A percentile compares a stretch with the other conserved stretches of the same genome.
These are phyloP conservation scores for Lagerstroemia speciosa DNA, from an alignment of 345 rosid species.

Conservation along the genomic window DNA sequence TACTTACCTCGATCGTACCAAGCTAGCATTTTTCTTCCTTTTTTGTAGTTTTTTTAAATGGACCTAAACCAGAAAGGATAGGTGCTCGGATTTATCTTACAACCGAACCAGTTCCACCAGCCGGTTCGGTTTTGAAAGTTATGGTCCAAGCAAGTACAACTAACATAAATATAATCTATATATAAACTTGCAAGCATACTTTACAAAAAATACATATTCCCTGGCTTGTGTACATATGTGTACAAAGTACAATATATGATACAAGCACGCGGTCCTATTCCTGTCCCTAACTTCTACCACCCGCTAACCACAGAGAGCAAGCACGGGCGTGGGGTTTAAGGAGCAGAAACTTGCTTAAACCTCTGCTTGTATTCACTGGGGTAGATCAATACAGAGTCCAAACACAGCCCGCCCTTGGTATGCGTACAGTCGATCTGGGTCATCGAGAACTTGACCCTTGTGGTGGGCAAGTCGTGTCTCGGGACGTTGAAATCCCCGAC, in stretches of 20 bases:
- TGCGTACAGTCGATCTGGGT: constrained; percentile 97
- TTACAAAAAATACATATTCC: not conserved
- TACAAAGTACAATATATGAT: not conserved
- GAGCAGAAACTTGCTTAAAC: constrained; percentile 44
- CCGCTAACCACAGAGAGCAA: not conserved
- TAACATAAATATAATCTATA: too few relatives aligned
- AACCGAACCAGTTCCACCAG: too few relatives aligned
- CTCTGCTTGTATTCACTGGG: constrained; percentile 53
- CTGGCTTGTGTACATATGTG: not conserved
- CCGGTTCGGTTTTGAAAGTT: too few relatives aligned
- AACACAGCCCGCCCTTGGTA: constrained; percentile 91
- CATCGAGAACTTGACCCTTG: constrained; percentile 68
- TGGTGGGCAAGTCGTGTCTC: constrained; percentile 15
- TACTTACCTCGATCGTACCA: too few relatives aligned
- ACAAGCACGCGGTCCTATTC: not conserved
- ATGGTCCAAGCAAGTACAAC: too few relatives aligned
- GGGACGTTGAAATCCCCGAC: constrained; percentile 70
- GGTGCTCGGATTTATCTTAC: too few relatives aligned
- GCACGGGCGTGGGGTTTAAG: constrained; percentile 4
- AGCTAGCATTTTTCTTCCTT: too few relatives aligned
- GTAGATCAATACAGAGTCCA: constrained; percentile 66
- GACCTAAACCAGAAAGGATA: too few relatives aligned
- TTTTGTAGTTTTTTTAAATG: too few relatives aligned
- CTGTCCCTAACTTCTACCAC: not conserved
- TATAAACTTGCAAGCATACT: too few relatives aligned